Conservation (phyloP, 495 filamentous ascomycete species). For the Xanthoparmelia taractica region DNA sequence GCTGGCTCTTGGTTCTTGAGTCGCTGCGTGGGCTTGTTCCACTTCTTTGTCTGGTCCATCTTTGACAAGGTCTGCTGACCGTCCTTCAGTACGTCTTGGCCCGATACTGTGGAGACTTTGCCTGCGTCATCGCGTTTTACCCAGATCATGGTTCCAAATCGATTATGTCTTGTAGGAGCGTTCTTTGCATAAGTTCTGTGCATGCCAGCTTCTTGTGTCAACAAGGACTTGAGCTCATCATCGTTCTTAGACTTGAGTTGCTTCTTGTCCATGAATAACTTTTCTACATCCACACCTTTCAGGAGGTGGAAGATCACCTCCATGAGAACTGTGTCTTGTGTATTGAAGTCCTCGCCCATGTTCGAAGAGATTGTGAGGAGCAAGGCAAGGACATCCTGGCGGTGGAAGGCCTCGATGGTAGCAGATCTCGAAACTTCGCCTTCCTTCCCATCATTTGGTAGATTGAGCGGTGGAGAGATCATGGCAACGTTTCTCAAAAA, state of each 20-base stretch:
- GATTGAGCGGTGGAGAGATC: constrained; percentile 59
- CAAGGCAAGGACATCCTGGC: constrained; percentile 81
- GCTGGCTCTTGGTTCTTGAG: constrained; percentile 57
- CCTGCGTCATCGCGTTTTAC: constrained; percentile 74
- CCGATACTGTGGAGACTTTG: constrained; percentile 75
- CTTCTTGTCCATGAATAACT: constrained; percentile 75
- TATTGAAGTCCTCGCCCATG: constrained; percentile 84
- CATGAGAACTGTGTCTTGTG: constrained; percentile 76
- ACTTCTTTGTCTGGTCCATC: constrained; percentile 89
- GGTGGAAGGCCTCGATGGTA: constrained; percentile 77
- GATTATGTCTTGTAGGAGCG: constrained; percentile 80
- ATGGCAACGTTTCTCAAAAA: constrained; percentile 81
- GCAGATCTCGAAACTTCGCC: constrained; percentile 81
- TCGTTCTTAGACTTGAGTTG: constrained; percentile 56
- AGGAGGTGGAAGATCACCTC: constrained; percentile 87
- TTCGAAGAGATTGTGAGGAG: constrained; percentile 81
- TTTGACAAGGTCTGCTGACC: constrained; percentile 65
- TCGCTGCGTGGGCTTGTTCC: constrained; percentile 65
- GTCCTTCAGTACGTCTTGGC: constrained; percentile 73
- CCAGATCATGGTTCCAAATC: constrained; percentile 98
- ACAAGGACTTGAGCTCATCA: constrained; percentile 63
- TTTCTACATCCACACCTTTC: constrained; percentile 79
- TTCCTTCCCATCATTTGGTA: constrained; percentile 64
- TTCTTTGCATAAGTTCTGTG: constrained; percentile 67
- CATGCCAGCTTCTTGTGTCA: constrained; percentile 75